A percentile compares a stretch with the other conserved stretches of the same genome.
Evolutionary conservation across 2,329 filamentous ascomycete species (phyloP).

Genomic region (Periglandula ipomoeae): DNA sequence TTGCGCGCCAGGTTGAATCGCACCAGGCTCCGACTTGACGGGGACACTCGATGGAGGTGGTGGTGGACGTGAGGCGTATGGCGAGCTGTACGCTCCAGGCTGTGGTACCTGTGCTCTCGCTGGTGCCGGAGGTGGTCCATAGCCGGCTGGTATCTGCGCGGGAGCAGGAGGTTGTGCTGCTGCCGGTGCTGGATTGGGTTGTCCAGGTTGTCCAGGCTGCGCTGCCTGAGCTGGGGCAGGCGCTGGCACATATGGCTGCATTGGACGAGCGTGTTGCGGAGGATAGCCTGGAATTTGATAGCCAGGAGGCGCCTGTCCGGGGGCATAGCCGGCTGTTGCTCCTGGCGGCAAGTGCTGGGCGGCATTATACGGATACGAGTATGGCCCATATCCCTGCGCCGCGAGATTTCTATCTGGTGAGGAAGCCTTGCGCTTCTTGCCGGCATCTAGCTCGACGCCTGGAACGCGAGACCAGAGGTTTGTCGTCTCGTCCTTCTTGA

Average conservation of each 20-base stretch:
- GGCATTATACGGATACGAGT: conserved; percentile 25
- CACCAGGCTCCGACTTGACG: conserved; percentile 22
- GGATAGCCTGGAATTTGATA: conserved; percentile 27
- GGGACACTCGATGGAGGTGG: conserved; percentile 18
- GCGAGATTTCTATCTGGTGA: conserved; percentile 40
- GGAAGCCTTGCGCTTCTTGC: conserved; percentile 49
- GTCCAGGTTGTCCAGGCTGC: conserved; percentile 18
- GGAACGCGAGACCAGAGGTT: conserved; percentile 49
- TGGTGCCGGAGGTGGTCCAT: conserved; percentile 26
- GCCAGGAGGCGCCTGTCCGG: conserved; percentile 22
- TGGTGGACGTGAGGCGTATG: conserved; percentile 26
- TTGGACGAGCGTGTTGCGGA: conserved; percentile 20
- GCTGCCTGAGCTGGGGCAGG: conserved; percentile 6
- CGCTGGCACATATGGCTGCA: conserved; percentile 18
- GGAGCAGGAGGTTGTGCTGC: conserved; percentile 23
- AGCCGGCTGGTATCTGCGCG: conserved; percentile 23
- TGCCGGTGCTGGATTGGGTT: conserved; percentile 12
- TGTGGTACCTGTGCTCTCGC: conserved; percentile 23
- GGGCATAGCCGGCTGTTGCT: conserved; percentile 21
- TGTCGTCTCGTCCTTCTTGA: conserved; percentile 47
- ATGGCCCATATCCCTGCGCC: conserved; percentile 28
- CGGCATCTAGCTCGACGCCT: conserved; percentile 49
- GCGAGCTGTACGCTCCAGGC: conserved; percentile 26
- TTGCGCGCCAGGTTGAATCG: conserved; percentile 8
- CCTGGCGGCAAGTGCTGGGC: conserved; percentile 25